A percentile compares a stretch with the other conserved stretches of the same genome.
phyloP scores from a whole-genome alignment of 2,329 filamentous ascomycete genomes.

The Penicillium brasilianum region DNA sequence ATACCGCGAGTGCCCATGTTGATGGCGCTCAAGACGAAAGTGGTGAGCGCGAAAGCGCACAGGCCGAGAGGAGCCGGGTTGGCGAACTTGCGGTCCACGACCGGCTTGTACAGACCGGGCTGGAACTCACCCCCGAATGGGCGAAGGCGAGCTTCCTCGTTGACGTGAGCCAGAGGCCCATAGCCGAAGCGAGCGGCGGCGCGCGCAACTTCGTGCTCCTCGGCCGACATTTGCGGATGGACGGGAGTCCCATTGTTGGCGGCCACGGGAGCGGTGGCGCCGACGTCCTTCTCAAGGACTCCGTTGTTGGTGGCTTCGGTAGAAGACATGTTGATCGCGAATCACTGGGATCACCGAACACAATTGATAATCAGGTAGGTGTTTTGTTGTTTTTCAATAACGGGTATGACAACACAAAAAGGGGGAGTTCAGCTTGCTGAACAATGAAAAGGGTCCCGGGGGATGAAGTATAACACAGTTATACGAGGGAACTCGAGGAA shows the following conservation, averaged over 20 bases:
- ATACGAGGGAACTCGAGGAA: constrained; percentile 15
- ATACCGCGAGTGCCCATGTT: constrained; percentile 71
- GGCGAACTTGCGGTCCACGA: constrained; percentile 71
- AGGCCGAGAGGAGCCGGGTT: constrained; percentile 81
- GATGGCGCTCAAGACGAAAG: constrained; percentile 76
- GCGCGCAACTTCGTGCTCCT: constrained; percentile 51
- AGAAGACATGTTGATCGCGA: constrained; percentile 37
- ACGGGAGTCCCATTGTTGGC: constrained; percentile 22
- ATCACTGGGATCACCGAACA: neutral
- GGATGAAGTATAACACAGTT: constrained; percentile 36
- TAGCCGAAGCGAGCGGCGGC: constrained; percentile 56
- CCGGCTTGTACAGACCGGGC: constrained; percentile 69
- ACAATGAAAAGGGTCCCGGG: constrained; percentile 12
- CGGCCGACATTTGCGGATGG: constrained; percentile 46
- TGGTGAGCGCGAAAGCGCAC: constrained; percentile 79
- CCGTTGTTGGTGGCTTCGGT: constrained; percentile 30
- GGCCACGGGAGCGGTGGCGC: constrained; percentile 12
- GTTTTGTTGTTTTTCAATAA: neutral
- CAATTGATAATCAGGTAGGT: constrained; percentile 4
- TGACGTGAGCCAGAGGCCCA: constrained; percentile 57
- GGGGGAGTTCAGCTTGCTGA: constrained; percentile 36
- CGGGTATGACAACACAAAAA: constrained; percentile 8
- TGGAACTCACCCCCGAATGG: constrained; percentile 76
- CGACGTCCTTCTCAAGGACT: constrained; percentile 40
- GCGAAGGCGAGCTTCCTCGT: constrained; percentile 54